Base-by-base conservation (phyloP, 768 basidiomycete genomes). In the Boletus barrowsii region DNA sequence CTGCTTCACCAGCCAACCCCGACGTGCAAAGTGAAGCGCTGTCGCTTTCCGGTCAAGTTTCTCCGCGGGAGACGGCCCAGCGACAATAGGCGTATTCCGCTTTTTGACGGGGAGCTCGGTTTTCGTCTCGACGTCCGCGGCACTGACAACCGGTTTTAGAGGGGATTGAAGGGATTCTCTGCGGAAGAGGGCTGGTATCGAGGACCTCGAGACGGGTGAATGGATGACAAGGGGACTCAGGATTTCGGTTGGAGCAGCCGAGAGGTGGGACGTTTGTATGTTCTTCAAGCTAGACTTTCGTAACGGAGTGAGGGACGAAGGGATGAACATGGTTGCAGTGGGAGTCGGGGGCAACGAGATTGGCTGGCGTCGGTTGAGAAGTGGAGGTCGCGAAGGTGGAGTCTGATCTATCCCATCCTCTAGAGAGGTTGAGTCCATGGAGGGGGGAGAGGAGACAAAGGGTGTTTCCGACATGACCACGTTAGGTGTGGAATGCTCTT, bases 1-100 rank as follows among this genome's bases (percentile, higher is more conserved):
- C 35, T 67, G 60, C 56, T 73, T 78, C 35, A 84, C 74, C 29
- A 76, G 50, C 22, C 62, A 54, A 26, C 76, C 68, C 50, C 69
- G 73, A 43, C 71, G 73, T 20, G 65, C 68, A 62, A 84, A 84
- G 4, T 63, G 63, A 17, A 74, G 46, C 8, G 79, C 81, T 50
- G 68, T 74, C 49, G 68, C 71, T 53, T 76, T 67, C 63, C 61
- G 41, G 37, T 41, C 49, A 9, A 61, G 63, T 29, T 63, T 68
- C 41, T 59, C 40, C 26, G 17, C 33, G 1, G 49, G 45, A 13
- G 48, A 36, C 17, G 58, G 53, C 3, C 11, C 33, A 1, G 54
- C 13, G 5, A 29, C 47, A 26, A 52, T 37, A 3, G 61, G 49
- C 15, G 49, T 51, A 15, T 44, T n/a, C 17, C 40, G 24, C 18